Conservation (phyloP, 768 basidiomycete genomes). For the Imleria badia region DNA sequence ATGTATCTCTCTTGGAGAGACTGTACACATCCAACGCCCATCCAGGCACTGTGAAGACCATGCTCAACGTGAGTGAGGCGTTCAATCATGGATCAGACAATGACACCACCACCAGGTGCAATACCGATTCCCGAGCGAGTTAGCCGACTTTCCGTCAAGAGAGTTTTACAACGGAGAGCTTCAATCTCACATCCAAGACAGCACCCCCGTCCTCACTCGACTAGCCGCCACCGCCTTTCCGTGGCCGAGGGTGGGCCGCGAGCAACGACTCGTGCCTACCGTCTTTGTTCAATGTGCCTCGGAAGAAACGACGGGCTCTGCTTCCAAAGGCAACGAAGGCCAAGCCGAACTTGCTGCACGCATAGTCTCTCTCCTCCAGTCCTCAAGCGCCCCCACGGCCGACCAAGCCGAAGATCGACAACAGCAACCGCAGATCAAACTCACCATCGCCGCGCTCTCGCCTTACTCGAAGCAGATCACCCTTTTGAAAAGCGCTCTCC, state of each 20-base stretch:
- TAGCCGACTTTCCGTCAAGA: conserved; percentile 59
- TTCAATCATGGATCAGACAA: too few relatives aligned
- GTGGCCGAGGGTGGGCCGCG: conserved; percentile 46
- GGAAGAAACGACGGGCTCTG: conserved; percentile 58
- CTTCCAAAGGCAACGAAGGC: conserved; percentile 61
- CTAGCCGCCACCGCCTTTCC: conserved; percentile 48
- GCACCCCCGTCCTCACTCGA: conserved; percentile 37
- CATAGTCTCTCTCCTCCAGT: conserved; percentile 43
- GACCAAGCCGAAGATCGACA: not conserved
- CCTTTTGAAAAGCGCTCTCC: conserved; percentile 41
- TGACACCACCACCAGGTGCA: conserved; percentile 42
- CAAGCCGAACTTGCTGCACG: conserved; percentile 54
- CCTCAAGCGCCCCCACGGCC: not conserved
- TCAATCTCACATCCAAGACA: conserved; percentile 43
- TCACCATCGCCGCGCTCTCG: conserved; percentile 37
- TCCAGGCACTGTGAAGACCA: conserved; percentile 49
- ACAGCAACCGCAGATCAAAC: conserved; percentile 20
- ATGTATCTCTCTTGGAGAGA: conserved; percentile 62
- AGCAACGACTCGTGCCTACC: conserved; percentile 41
- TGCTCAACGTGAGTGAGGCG: conserved; percentile 57
- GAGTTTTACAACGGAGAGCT: conserved; percentile 63
- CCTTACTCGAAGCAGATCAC: conserved; percentile 61
- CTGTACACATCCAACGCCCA: conserved; percentile 42
- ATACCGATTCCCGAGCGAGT: conserved; percentile 59
- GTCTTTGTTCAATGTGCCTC: conserved; percentile 57